phyloP scores from a whole-genome alignment of 139 green algal species.

The Micromonas pusilla region DNA sequence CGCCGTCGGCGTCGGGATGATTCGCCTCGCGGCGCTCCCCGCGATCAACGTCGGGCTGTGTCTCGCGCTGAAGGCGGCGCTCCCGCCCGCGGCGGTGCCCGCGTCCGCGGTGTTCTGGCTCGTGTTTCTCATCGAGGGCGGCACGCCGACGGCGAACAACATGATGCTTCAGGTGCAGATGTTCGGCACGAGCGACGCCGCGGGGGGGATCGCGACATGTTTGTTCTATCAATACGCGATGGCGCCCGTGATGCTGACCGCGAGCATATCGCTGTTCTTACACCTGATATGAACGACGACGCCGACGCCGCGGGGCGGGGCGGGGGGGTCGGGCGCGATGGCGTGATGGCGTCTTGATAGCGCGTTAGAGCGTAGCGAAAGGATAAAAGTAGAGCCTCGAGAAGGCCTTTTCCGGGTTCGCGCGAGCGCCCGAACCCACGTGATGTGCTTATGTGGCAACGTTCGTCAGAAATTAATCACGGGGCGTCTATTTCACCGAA shows the following conservation, averaged over 20 bases:
- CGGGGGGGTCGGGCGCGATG: no score
- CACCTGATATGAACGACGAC: neutral
- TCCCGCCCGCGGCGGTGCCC: neutral
- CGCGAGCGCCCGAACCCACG: no score
- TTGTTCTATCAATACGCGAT: constrained; percentile 22
- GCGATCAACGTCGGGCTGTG: neutral
- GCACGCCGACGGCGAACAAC: constrained; percentile 14
- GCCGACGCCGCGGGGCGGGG: no score
- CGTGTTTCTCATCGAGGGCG: neutral
- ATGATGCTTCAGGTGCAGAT: constrained; percentile 13
- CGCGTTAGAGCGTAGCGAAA: no score
- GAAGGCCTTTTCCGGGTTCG: no score
- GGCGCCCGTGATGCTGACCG: constrained; percentile 2
- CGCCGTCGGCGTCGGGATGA: neutral
- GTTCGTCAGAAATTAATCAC: no score
- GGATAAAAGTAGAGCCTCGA: no score
- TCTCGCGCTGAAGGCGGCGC: neutral
- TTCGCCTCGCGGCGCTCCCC: neutral
- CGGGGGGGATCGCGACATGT: neutral
- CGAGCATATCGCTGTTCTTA: neutral
- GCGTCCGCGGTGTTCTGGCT: constrained; percentile 4
- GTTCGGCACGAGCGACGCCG: neutral
- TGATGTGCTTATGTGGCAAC: no score
- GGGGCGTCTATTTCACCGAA: no score
- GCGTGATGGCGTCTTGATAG: no score